Conservation (phyloP, 2,329 filamentous ascomycete species). For the Colletotrichum chrysophilum region DNA sequence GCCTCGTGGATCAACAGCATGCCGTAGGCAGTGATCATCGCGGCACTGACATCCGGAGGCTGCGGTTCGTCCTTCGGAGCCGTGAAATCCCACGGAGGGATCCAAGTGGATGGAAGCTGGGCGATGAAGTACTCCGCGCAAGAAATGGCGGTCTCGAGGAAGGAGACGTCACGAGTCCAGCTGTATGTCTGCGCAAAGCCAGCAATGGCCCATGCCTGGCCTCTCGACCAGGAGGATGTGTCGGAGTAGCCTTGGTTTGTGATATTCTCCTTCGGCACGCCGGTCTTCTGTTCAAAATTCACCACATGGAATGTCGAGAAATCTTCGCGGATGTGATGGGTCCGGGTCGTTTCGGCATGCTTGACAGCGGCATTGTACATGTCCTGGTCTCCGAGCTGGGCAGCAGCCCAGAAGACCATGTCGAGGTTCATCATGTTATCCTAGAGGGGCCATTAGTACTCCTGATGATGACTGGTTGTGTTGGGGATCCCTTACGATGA, state of each 20-base stretch:
- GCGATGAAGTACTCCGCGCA: conserved; percentile 51
- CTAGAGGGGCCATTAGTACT: conserved; percentile 17
- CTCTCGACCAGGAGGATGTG: conserved; percentile 49
- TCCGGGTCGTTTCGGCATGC: conserved; percentile 44
- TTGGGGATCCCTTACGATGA: conserved; percentile 37
- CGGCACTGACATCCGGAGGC: conserved; percentile 41
- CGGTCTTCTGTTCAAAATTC: conserved; percentile 48
- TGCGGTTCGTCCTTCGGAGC: conserved; percentile 31
- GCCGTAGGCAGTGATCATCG: conserved; percentile 40
- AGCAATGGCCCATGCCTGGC: conserved; percentile 54
- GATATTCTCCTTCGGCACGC: conserved; percentile 41
- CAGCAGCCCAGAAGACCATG: conserved; percentile 45
- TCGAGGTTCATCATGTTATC: conserved; percentile 48
- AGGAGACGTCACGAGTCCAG: conserved; percentile 48
- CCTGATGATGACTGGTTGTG: background rate
- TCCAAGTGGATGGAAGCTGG: conserved; percentile 38
- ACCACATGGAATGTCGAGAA: conserved; percentile 47
- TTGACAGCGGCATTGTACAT: conserved; percentile 39
- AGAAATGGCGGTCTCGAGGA: conserved; percentile 44
- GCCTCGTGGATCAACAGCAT: conserved; percentile 39
- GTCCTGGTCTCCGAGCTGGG: conserved; percentile 31
- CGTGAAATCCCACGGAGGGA: conserved; percentile 56
- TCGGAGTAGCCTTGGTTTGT: conserved; percentile 53
- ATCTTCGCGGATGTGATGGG: conserved; percentile 43
- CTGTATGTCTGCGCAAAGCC: conserved; percentile 51